These are phyloP conservation scores for Lepiota venenata DNA, from an alignment of 768 basidiomycete genomes.

Conservation along the genomic window DNA sequence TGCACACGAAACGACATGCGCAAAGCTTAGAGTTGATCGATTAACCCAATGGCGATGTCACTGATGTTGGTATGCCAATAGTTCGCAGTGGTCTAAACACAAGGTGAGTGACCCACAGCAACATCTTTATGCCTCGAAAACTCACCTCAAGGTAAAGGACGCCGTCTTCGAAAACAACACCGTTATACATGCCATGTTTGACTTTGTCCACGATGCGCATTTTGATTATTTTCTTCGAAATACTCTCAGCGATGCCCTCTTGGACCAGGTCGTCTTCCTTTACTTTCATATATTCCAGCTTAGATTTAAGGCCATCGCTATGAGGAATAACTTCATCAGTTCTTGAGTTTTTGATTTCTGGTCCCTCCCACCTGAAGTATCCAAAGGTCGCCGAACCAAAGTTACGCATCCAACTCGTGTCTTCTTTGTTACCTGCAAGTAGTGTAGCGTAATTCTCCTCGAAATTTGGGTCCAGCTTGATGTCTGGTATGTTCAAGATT, in stretches of 20 bases:
- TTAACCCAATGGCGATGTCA: slow-evolving; percentile 20
- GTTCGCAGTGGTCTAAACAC: slow-evolving; percentile 20
- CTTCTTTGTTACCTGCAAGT: slow-evolving; percentile 19
- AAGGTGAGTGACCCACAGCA: not conserved
- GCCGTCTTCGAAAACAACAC: slow-evolving; percentile 33
- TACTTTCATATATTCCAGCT: slow-evolving; percentile 32
- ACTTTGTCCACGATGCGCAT: slow-evolving; percentile 33
- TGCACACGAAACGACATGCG: not conserved
- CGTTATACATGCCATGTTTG: slow-evolving; percentile 22
- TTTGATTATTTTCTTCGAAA: slow-evolving; percentile 34
- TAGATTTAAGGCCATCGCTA: slow-evolving; percentile 28
- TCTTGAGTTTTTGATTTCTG: not conserved
- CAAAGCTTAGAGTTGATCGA: slow-evolving; percentile 20
- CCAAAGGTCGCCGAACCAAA: slow-evolving; percentile 23
- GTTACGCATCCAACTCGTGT: slow-evolving; percentile 24
- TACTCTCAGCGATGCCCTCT: slow-evolving; percentile 33
- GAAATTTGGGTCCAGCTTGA: slow-evolving; percentile 36
- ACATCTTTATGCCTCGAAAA: not conserved
- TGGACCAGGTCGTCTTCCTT: slow-evolving; percentile 36
- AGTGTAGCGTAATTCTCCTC: slow-evolving; percentile 28
- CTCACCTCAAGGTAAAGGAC: slow-evolving; percentile 33
- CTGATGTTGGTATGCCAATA: slow-evolving; percentile 22
- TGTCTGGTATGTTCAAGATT: slow-evolving; percentile 25
- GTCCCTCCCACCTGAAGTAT: slow-evolving; percentile 25
- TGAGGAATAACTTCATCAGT: not conserved